A percentile compares a stretch with the other conserved stretches of the same genome.
phyloP scores from a whole-genome alignment of 176 grass and related monocot species.

The Phoenix dactylifera region DNA sequence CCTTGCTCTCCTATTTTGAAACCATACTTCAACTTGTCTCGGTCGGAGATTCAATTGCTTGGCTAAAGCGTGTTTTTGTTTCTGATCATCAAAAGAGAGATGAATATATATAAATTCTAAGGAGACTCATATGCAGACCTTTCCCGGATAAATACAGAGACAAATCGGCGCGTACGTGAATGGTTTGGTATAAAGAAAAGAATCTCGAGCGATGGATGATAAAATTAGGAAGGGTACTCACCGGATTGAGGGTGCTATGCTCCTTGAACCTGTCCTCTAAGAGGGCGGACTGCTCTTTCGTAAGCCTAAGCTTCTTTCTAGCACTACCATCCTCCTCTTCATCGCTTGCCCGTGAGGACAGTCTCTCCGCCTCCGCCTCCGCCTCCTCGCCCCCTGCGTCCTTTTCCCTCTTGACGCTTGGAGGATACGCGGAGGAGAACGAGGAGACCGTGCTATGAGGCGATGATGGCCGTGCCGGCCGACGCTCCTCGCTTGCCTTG shows the following conservation, averaged over 20 bases:
- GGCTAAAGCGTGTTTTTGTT: conserved; percentile 88
- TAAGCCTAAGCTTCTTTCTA: conserved; percentile 90
- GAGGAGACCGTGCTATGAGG: conserved; percentile 10
- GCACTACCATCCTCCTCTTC: conserved; percentile 76
- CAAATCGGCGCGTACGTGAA: neutral
- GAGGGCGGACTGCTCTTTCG: conserved; percentile 87
- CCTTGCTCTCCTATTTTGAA: conserved; percentile 97
- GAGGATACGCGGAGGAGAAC: conserved; percentile 6
- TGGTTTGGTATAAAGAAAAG: neutral
- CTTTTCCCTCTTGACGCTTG: conserved; percentile 10
- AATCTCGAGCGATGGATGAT: too few species aligned
- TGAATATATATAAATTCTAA: conserved; percentile 3
- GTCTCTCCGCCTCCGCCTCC: conserved; percentile 44
- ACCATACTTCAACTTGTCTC: conserved; percentile 98
- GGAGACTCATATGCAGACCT: neutral
- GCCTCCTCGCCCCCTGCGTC: conserved; percentile 33
- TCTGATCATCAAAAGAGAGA: conserved; percentile 43
- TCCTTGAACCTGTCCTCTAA: conserved; percentile 95
- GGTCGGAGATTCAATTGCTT: conserved; percentile 92
- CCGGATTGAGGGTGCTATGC: conserved; percentile 93
- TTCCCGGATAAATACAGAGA: too few species aligned
- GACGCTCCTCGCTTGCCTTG: neutral
- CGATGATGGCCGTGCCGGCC: conserved; percentile 11
- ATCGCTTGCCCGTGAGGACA: conserved; percentile 32
- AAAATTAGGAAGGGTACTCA: conserved; percentile 7